Evolutionary conservation across 2,329 filamentous ascomycete species (phyloP), one percentile per base, ranked within the genome.

Genomic region (Pseudonectria buxi): DNA sequence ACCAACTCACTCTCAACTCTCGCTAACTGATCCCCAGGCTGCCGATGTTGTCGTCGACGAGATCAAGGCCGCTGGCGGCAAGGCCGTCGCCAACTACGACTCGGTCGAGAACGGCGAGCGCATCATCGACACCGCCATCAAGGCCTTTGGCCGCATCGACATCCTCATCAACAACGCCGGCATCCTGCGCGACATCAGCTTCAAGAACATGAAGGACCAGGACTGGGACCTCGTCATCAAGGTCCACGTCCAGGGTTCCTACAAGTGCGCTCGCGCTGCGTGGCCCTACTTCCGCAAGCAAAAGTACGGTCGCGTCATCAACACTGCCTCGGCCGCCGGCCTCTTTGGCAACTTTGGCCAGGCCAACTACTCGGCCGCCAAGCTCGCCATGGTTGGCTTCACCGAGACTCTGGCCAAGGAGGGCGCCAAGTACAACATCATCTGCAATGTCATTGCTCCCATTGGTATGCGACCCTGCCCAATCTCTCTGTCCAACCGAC

Each of bases 271-370:
- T 43, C 82, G 81, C 63, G 92, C 92, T 45, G 92, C 92, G 34
- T 98, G 92, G 90, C 88, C 90, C 41, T 74, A 96, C 66, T 96
- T 98, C 76, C 78, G 90, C 58, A 96, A 96, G 71, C 92, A 98
- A 69, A 96, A 95, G 78, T 98, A 86, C 62, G 92, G 92, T 45
- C 80, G 92, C 54, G 74, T 98, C 50, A 95, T 98, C 69, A 96
- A 94, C 74, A 96, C 92, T 15, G 80, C 90, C 26, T 96, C 90
- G n/a, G 88, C 88, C 38, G 89, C 92, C 43, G 92, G 92, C 54
- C 74, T 98, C 35, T 96, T 94, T 61, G 92, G 92, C 56, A 92
- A 79, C 68, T 96, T 95, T 57, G 92, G 90, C 48, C 90, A 96
- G 70, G 78, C 81, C 61, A 96, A 95, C 68, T 98, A 98, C 69